These are phyloP conservation scores for Eucalyptus curtisii DNA, from an alignment of 345 rosid genomes.

Conservation along the genomic window DNA sequence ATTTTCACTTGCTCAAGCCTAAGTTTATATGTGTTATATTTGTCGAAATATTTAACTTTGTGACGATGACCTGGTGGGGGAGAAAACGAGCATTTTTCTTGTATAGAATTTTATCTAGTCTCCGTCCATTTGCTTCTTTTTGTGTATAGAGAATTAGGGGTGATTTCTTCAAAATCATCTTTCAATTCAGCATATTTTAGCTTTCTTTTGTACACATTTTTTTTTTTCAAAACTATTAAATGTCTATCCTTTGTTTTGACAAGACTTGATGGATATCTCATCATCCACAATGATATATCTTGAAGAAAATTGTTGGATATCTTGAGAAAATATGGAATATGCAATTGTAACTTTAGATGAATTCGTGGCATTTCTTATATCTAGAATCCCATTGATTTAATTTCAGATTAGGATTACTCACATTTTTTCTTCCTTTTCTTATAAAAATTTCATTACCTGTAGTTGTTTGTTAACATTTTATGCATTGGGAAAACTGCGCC, in stretches of 20 bases:
- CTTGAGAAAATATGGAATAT: background rate
- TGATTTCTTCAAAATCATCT: background rate
- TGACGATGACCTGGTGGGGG: background rate
- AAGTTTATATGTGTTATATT: background rate
- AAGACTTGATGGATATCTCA: background rate
- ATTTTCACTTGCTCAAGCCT: background rate
- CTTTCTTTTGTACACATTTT: background rate
- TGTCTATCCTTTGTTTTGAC: background rate
- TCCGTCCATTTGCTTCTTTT: background rate
- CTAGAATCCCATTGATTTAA: too few relatives aligned
- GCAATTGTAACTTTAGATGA: too few relatives aligned
- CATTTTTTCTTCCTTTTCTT: too few relatives aligned
- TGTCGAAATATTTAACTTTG: background rate
- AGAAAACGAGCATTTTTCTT: background rate
- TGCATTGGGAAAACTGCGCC: too few relatives aligned
- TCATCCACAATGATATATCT: background rate
- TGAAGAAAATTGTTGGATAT: background rate
- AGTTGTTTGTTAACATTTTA: too few relatives aligned
- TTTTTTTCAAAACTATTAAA: background rate
- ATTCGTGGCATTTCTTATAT: too few relatives aligned
- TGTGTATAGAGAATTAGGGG: background rate
- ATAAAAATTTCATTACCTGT: too few relatives aligned
- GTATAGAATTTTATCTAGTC: background rate
- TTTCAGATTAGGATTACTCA: too few relatives aligned
- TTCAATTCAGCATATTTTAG: background rate